Conservation (phyloP, 495 filamentous ascomycete genomes). For the Hypoxylon lenormandii region DNA sequence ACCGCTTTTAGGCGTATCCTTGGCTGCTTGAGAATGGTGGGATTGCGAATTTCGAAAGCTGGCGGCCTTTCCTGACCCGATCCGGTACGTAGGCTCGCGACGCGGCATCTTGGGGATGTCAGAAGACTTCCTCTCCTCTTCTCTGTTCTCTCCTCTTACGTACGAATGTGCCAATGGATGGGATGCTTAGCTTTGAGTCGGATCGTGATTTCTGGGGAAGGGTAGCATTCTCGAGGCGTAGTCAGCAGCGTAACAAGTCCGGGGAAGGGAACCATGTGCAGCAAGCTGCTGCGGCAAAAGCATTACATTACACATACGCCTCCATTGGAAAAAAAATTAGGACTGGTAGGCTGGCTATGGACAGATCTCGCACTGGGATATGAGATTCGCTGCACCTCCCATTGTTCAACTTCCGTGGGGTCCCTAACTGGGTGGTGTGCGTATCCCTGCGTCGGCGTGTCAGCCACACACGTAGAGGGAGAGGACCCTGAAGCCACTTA, state of each 20-base stretch:
- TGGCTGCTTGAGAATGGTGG: slow-evolving; percentile 9
- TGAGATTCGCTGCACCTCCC: too few species aligned
- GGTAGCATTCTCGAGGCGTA: too few species aligned
- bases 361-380: background rate
- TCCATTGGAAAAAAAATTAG: too few species aligned
- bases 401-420: too few species aligned
- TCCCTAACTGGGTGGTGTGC: slow-evolving; percentile 4
- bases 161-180: background rate
- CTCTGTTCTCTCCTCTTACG: background rate
- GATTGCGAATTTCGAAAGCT: slow-evolving; percentile 13
- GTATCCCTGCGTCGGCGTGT: slow-evolving; percentile 18
- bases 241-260: too few species aligned
- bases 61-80: slow-evolving; percentile 34
- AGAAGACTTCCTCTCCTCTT: too few species aligned
- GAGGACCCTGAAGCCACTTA: slow-evolving; percentile 35
- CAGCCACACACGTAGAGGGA: slow-evolving; percentile 28
- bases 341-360: too few species aligned
- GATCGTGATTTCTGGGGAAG: background rate
- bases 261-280: too few species aligned
- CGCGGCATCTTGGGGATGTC: slow-evolving; percentile 4
- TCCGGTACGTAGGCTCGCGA: slow-evolving; percentile 46
- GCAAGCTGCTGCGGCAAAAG: too few species aligned
- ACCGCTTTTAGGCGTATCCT: background rate
- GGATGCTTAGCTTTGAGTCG: background rate
- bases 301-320: too few species aligned